Conservation (phyloP, 129 eudicot genomes). For the Solidago caesia region DNA sequence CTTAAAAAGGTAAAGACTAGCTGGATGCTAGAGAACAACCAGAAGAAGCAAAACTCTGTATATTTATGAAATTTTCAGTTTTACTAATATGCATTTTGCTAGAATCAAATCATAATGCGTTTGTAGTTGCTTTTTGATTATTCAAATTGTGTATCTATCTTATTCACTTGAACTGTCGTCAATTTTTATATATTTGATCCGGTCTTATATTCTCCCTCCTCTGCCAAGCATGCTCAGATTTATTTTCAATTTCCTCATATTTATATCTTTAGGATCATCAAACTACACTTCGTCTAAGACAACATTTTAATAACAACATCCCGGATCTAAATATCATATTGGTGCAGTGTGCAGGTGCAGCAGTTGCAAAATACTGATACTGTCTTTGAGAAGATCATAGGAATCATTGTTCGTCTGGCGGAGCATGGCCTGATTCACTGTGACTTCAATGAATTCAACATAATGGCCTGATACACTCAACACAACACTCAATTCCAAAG, state of each 20-base stretch:
- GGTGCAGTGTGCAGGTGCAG: conserved; percentile 85
- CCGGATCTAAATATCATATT: conserved; percentile 21
- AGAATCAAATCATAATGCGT: background rate
- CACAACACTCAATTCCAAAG: no score
- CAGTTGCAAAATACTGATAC: conserved; percentile 73
- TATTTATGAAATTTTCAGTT: background rate
- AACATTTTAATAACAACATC: background rate
- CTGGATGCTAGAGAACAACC: background rate
- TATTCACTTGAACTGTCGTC: background rate
- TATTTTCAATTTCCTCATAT: background rate
- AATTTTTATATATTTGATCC: background rate
- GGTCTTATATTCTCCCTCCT: background rate
- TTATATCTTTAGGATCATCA: background rate
- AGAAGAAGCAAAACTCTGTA: background rate
- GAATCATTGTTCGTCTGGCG: conserved; percentile 76
- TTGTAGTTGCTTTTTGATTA: background rate
- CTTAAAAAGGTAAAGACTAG: background rate
- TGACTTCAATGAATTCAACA: conserved; percentile 91
- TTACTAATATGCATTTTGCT: background rate
- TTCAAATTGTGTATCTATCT: background rate
- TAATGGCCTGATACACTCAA: conserved; percentile 53
- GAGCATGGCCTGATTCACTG: conserved; percentile 98
- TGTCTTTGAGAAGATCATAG: conserved; percentile 73
- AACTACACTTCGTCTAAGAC: background rate
- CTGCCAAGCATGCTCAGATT: background rate